Conservation (phyloP, 345 rosid species). For the Salix brachista region DNA sequence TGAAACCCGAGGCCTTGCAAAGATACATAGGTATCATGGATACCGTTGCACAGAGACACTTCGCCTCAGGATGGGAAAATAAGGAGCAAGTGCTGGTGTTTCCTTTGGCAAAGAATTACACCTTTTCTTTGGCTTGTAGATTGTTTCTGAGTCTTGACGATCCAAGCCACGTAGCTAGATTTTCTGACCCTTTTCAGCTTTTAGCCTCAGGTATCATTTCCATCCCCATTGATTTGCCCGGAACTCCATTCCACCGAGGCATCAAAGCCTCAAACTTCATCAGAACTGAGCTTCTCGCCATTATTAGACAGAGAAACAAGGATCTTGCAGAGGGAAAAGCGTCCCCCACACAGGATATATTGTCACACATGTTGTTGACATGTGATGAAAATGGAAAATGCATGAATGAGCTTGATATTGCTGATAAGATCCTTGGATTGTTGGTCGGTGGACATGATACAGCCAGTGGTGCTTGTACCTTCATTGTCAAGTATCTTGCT, state of each 20-base stretch:
- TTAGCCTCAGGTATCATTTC: neutral
- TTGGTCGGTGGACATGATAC: slow-evolving; percentile 41
- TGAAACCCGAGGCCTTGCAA: slow-evolving; percentile 40
- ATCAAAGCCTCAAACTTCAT: neutral
- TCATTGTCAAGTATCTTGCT: slow-evolving; percentile 34
- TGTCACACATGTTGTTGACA: slow-evolving; percentile 29
- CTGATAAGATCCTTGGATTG: slow-evolving; percentile 36
- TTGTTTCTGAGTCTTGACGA: slow-evolving; percentile 27
- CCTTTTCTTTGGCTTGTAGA: slow-evolving; percentile 37
- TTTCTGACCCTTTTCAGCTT: neutral
- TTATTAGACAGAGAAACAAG: neutral
- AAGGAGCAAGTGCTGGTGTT: slow-evolving; percentile 25
- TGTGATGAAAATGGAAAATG: slow-evolving; percentile 28
- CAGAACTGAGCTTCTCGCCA: neutral
- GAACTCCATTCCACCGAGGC: neutral
- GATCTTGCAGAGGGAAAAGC: slow-evolving; percentile 14
- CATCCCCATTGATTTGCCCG: neutral
- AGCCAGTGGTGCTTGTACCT: slow-evolving; percentile 37
- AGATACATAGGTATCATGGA: slow-evolving; percentile 33
- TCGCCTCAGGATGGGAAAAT: slow-evolving; percentile 28
- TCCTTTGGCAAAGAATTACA: slow-evolving; percentile 31
- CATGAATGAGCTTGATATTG: slow-evolving; percentile 35
- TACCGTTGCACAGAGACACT: slow-evolving; percentile 26
- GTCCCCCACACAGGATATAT: slow-evolving; percentile 23
- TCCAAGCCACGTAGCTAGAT: neutral